Percentiles rank a stretch among this genome's conserved stretches.
Conservation (phyloP, 2,329 filamentous ascomycete species). For the Penicillium glabrum region DNA sequence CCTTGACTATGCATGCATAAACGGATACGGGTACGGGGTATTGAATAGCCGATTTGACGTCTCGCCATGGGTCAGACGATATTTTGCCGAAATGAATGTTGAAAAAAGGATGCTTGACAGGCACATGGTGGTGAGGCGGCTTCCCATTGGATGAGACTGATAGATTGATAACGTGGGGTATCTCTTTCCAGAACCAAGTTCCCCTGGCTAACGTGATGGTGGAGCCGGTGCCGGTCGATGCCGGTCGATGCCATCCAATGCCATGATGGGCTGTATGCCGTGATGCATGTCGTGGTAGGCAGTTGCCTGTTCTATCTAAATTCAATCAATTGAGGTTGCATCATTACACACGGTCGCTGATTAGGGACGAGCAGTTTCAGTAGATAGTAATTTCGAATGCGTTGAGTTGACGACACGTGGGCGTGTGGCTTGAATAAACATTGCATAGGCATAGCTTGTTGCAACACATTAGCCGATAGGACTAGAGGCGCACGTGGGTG, state of each 20-base stretch:
- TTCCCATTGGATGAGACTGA: background rate
- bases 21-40: background rate
- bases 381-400: no score
- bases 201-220: background rate
- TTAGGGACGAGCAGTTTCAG: no score
- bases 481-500: background rate
- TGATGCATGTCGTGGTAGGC: background rate
- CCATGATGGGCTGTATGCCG: no score
- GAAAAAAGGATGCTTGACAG: background rate
- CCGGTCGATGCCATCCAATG: background rate
- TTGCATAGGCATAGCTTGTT: no score
- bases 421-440: no score
- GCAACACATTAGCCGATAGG: background rate
- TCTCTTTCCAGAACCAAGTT: background rate
- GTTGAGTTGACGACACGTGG: no score
- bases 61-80: background rate
- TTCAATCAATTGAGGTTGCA: no score
- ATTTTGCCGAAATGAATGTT: background rate
- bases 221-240: background rate
- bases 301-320: background rate
- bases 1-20: background rate
- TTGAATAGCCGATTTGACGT: background rate
- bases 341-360: no score
- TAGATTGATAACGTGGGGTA: background rate
- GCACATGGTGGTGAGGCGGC: background rate